Conservation (phyloP, 2,329 filamentous ascomycete species). For the Aspergillus candidus region DNA sequence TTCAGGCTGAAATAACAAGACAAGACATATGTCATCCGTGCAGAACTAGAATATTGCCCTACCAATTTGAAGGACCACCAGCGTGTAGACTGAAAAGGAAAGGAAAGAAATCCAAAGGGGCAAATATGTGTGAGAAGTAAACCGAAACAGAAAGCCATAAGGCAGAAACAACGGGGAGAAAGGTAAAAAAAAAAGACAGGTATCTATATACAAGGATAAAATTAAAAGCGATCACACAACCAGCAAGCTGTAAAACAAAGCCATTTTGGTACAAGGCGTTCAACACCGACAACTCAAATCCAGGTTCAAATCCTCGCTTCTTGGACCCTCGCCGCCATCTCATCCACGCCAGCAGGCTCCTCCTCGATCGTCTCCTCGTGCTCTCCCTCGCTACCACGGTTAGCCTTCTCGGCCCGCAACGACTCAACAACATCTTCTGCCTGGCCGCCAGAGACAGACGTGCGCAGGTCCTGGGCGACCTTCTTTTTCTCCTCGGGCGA, state of each 20-base stretch:
- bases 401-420: slow-evolving; percentile 25
- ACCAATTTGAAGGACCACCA: no score
- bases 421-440: slow-evolving; percentile 22
- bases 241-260: no score
- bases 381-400: slow-evolving; percentile 8
- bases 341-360: slow-evolving; percentile 8
- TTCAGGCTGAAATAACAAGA: no score
- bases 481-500: slow-evolving; percentile 31
- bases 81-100: no score
- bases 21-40: no score
- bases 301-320: neutral
- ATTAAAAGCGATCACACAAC: neutral
- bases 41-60: no score
- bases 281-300: neutral
- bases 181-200: slow-evolving; percentile 2
- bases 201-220: slow-evolving; percentile 1
- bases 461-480: slow-evolving; percentile 31
- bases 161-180: slow-evolving; percentile 2
- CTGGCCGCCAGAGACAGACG: slow-evolving; percentile 30
- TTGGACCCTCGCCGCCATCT: slow-evolving; percentile 7
- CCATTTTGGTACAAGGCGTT: neutral
- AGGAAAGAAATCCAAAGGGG: no score
- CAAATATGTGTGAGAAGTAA: no score
- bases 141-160: no score
- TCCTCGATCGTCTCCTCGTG: slow-evolving; percentile 23